Percentiles rank a stretch among this genome's conserved stretches.
These are phyloP conservation scores for Oryza nivara DNA, from an alignment of 176 grass and related monocot species.

Conservation along the genomic window DNA sequence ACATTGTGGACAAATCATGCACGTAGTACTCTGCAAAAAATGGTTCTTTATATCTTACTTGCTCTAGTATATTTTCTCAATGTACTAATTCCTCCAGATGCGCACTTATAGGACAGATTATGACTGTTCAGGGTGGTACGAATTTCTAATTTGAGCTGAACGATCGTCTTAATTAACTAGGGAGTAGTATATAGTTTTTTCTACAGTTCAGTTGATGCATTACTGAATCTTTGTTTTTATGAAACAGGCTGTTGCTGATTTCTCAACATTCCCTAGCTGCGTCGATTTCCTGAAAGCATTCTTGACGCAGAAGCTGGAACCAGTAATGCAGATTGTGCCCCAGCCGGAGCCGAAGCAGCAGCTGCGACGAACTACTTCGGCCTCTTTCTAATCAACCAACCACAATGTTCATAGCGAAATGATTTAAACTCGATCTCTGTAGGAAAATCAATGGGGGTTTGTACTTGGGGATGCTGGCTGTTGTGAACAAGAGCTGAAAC, in stretches of 20 bases:
- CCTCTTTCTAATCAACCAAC: conserved; percentile 49
- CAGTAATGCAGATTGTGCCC: conserved; percentile 50
- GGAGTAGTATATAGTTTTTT: background rate
- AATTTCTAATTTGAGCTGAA: background rate
- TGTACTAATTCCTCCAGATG: background rate
- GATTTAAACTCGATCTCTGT: background rate
- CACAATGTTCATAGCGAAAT: conserved; percentile 7
- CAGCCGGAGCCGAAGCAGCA: conserved; percentile 68
- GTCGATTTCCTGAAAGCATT: background rate
- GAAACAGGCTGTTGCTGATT: background rate
- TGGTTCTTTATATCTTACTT: background rate
- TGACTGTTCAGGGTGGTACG: background rate
- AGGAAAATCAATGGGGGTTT: conserved; percentile 2
- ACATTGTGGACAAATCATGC: conserved; percentile 9
- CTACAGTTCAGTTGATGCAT: background rate
- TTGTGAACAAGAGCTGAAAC: conserved; percentile 20
- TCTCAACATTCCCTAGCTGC: background rate
- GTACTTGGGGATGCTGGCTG: conserved; percentile 11
- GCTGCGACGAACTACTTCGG: conserved; percentile 66
- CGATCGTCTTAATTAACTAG: background rate
- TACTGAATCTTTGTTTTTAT: background rate
- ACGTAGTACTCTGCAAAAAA: background rate
- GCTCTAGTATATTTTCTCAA: background rate
- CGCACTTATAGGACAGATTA: background rate
- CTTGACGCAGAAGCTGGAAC: conserved; percentile 54